Evolutionary conservation across 257 asterid species (phyloP), one percentile per base, ranked within the genome.

Genomic region (Solanum etuberosum): DNA sequence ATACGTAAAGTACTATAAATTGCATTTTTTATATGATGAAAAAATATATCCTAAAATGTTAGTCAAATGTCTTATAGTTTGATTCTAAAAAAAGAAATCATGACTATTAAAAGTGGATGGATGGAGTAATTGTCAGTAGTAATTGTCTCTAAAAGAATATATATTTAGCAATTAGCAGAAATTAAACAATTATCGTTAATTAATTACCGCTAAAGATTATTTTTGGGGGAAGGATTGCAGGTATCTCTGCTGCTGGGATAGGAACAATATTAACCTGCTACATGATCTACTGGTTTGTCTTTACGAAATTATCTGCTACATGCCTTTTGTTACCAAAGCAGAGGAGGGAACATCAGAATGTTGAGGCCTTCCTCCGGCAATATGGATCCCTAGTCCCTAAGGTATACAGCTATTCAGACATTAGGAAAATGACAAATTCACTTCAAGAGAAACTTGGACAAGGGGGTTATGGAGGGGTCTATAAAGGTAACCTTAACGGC

Each of bases 391-490:
- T 85, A 2, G 46, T 16, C 65, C 87, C 81, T 9, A 85, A 42
- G 29, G 46, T 25, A 20, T 67, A 85, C 20, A 40, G 67, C 5
- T 67, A 65, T 85, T 65, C 87, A 85, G 87, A 85, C 38, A 67
- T 85, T 13, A 68, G 7, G 15, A 42, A 84, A 70, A 88, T 87
- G 74, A 73, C 78, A 72, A 85, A 73, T 57, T 81, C 89, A 14
- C 81, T 87, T 51, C n/a, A 46, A 48, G 86, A 86, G 35, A 89
- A 83, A 25, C 83, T 89, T 20, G 92, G 91, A 4, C 85, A 87
- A 54, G 87, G 88, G 32, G 89, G 89, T 5, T 87, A 48, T 83
- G 91, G 89, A 14, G 48, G 57, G 5, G 89, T 87, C 34, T 90
- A 89, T n/a, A 89, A 37, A 76, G 90, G 91, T n/a, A 59, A 57